Conservation (phyloP, 768 basidiomycete species). For the Lactarius psammicola region DNA sequence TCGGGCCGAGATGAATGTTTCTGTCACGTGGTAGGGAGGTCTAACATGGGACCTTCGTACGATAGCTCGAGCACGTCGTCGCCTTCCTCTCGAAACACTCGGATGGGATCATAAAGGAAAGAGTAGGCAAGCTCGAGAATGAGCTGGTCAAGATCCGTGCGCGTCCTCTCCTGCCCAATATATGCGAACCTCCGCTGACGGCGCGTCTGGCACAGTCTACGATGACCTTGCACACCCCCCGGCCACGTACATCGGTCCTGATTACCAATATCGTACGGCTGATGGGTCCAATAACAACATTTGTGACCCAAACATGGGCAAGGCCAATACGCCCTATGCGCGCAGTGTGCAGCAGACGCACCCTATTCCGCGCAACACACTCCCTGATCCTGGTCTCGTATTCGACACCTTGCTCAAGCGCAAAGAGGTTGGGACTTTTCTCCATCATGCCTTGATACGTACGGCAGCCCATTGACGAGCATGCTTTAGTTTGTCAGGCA, state of each 20-base stretch:
- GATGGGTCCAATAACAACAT: conserved; percentile 81
- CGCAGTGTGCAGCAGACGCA: conserved; percentile 74
- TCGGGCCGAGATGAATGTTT: conserved; percentile 17
- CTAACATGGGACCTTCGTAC: background rate
- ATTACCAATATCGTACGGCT: conserved; percentile 66
- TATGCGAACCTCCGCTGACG: background rate
- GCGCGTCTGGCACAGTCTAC: conserved; percentile 51
- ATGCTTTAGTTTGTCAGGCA: conserved; percentile 62
- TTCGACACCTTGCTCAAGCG: conserved; percentile 79
- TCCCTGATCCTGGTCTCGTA: conserved; percentile 77
- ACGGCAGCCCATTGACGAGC: background rate
- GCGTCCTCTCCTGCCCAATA: background rate
- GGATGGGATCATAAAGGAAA: conserved; percentile 41
- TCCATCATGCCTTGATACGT: background rate
- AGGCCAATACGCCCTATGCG: conserved; percentile 77
- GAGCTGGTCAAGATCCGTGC: conserved; percentile 52
- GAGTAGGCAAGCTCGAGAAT: conserved; percentile 41
- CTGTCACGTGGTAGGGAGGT: background rate
- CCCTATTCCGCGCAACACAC: conserved; percentile 60
- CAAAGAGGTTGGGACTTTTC: conserved; percentile 48
- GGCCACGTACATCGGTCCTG: conserved; percentile 59
- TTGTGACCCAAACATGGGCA: conserved; percentile 66
- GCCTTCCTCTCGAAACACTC: conserved; percentile 55
- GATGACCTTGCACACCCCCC: conserved; percentile 81
- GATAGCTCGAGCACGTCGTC: conserved; percentile 69